A percentile compares a stretch with the other conserved stretches of the same genome.
These are phyloP conservation scores for Xylariaceae sp. DNA, from an alignment of 2,329 filamentous ascomycete species.

Conservation along the genomic window DNA sequence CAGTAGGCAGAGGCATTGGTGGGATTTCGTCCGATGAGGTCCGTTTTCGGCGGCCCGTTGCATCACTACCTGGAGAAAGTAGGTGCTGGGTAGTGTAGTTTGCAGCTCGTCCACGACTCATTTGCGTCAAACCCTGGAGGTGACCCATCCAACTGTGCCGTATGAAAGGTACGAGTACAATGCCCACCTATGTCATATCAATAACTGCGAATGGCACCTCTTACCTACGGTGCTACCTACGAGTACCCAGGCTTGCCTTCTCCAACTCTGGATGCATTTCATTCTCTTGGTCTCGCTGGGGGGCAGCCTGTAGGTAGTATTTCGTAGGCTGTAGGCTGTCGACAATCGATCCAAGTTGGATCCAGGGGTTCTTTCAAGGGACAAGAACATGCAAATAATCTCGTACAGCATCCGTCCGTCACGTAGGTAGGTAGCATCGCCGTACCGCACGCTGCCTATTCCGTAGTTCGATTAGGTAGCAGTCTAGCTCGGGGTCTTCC, in stretches of 20 bases:
- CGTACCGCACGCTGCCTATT: not conserved
- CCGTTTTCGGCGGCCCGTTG: constrained; percentile 14
- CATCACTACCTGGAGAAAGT: not conserved
- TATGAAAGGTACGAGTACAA: not conserved
- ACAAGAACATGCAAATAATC: not conserved
- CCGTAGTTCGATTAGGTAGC: not conserved
- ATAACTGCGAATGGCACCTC: not conserved
- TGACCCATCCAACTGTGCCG: constrained; percentile 1
- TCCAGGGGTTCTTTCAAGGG: not conserved
- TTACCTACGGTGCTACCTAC: not conserved
- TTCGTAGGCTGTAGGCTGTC: not conserved
- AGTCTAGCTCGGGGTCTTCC: not conserved
- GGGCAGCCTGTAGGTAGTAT: not conserved
- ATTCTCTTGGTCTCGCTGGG: not conserved
- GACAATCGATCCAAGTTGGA: not conserved
- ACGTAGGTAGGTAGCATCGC: not conserved
- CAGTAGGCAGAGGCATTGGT: not conserved
- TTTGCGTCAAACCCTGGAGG: constrained; percentile 2
- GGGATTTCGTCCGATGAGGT: constrained; percentile 3
- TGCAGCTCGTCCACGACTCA: not conserved
- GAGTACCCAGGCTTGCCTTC: not conserved
- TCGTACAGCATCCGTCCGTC: not conserved
- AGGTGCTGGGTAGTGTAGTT: not conserved
- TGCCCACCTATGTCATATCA: not conserved
- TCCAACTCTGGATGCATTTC: not conserved